Evolutionary conservation across 148 eudicot genomes (phyloP), one percentile per base, ranked within the genome.

Genomic region (Talinum fruticosum): DNA sequence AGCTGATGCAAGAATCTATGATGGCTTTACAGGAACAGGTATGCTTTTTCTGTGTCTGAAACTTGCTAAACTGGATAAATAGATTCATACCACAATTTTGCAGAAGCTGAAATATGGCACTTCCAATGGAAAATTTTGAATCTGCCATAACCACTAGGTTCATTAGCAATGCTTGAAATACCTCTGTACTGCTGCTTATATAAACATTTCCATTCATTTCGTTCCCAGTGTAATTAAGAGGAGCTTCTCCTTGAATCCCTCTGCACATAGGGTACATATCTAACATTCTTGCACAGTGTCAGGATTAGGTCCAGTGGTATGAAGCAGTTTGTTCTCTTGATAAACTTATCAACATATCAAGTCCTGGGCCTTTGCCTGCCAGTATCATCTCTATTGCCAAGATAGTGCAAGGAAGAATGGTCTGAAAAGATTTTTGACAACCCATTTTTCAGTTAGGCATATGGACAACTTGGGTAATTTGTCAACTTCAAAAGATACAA

Each of bases 1-100:
- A 83, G 47, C 62, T 83, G 77, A 78, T 87, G 85, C 82, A 85
- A 78, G 82, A 81, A 30, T 79, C 87, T 18, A 30, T 85, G 72
- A 47, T 35, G 13, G 71, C 71, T 57, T 83, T 87, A 23, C 73
- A 78, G 49, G 84, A 85, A 66, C 77, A 85, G 87, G 90, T 87
- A 69, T 13, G 23, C 44, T 21, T 24, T 44, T 61, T 36, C n/a
- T 36, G 67, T 78, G 36, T 45, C n/a, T 47, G 18, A 45, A 24
- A 32, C 23, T 41, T 34, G 32, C 36, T 72, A 24, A 64, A 47
- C 35, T 35, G 10, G 59, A 51, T 37, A 69, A 13, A 15, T 0
- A n/a, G 44, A 24, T 13, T 16, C 14, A 32, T 57, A 37, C 62
- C 51, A 18, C 6, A 26, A 41, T 10, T 65, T 8, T 8, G 54